These are phyloP conservation scores for Pulveroboletus sp. DNA, from an alignment of 768 basidiomycete genomes.

Conservation along the genomic window DNA sequence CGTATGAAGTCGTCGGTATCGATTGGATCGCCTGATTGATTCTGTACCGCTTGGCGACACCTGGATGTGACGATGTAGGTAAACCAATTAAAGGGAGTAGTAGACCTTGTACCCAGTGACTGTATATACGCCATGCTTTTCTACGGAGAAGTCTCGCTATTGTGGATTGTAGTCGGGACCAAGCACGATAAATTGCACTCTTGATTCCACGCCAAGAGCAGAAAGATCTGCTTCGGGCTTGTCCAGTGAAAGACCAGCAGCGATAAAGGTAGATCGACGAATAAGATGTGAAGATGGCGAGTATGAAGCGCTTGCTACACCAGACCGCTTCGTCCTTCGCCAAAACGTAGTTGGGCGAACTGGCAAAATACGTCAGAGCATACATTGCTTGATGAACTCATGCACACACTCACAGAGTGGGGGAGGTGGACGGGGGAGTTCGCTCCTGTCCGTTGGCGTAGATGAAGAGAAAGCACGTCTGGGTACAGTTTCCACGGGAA, in stretches of 20 bases:
- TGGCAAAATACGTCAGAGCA: conserved; percentile 22
- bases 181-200: conserved; percentile 39
- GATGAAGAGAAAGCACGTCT: conserved; percentile 16
- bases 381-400: not conserved
- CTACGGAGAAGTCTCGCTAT: conserved; percentile 5
- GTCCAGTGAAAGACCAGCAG: conserved; percentile 68
- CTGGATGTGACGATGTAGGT: conserved; percentile 7
- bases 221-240: conserved; percentile 55
- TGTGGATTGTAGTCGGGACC: conserved; percentile 35
- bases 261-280: conserved; percentile 74
- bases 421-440: conserved; percentile 56
- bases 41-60: conserved; percentile 4
- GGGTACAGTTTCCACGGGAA: conserved; percentile 6
- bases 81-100: not conserved
- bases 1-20: conserved; percentile 21
- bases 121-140: conserved; percentile 19
- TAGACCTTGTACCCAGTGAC: conserved; percentile 10
- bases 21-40: conserved; percentile 15
- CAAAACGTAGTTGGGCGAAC: conserved; percentile 83
- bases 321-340: conserved; percentile 67
- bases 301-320: conserved; percentile 64
- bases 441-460: conserved; percentile 23
- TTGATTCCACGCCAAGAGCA: conserved; percentile 57
- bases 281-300: conserved; percentile 71
- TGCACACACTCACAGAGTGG: conserved; percentile 50